Base-by-base conservation (phyloP, 495 filamentous ascomycete species). In the Aspergillus hancockii region DNA sequence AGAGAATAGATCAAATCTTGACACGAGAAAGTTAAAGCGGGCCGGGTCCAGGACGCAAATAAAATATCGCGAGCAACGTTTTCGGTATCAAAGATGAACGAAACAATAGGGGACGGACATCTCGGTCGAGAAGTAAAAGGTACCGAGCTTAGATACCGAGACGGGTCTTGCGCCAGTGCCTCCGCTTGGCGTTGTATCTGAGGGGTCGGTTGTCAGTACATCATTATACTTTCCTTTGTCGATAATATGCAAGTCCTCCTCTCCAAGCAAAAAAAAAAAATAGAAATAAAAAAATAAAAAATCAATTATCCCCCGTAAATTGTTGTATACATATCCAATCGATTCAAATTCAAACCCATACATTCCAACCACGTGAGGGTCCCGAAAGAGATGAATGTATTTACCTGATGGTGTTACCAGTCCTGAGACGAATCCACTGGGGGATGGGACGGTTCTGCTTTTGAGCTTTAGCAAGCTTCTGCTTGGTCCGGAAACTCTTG, bases 391-490 rank as follows among this genome's bases (percentile, higher is more conserved):
- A 47, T 45, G 13, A 46, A 46, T 52, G 22, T 62, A 76, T 85
- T 81, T 88, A 97, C 92, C 92, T 85, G 80, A 97, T 96, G 82
- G 93, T 98, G 85, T 98, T 98, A 78, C 88, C 89, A 64, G 94
- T 98, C 74, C 94, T 88, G 70, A 98, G 86, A 71, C 94, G 89
- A 77, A 98, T 98, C 94, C 94, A 98, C 86, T 98, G 94, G 63
- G 94, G 94, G 78, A 98, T 97, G 62, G 94, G 94, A 69, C 95
- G 85, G 89, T 98, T 98, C 84, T 97, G 92, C 83, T 95, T 97
- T 85, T 97, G 92, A 74, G 94, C 94, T 85, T 92, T 97, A 73
- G 95, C 94, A 83, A 98, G 94, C 94, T 98, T 98, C 80, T 94
- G 90, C 93, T 98, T 98, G 79, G 91, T 95, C 77, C 90, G 89